Base-by-base conservation (phyloP, 805 yeast species). In the Starmera dryadoides region DNA sequence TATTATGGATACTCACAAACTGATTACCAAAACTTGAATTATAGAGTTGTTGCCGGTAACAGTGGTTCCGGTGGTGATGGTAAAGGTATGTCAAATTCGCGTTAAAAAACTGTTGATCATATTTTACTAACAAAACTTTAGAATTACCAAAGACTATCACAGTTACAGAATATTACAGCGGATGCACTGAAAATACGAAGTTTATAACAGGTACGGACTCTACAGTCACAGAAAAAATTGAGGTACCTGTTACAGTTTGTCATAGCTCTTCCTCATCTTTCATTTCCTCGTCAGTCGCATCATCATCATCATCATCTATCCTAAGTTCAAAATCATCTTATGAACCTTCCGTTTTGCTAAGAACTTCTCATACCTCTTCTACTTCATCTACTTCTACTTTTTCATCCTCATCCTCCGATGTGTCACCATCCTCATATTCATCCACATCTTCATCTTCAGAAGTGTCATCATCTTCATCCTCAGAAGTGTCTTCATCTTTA, bases 151-250 rank as follows among this genome's bases (percentile, higher is more conserved):
- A 16, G n/a, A 42, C 46, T 2, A 28, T 33, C 5, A 40, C 41
- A 7, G 30, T 35, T 8, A 37, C 41, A 5, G 25, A 35, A 19
- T 11, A 26, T 9, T 33, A 39, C 42, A 36, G 41, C 8, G 42
- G 34, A 3, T 44, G 48, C 33, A 37, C 35, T 4, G 26, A 34
- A 2, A 12, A 36, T 8, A 44, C 45, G 2, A 30, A 37, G 18
- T 44, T 37, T 28, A 25, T 28, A 16, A 42, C 48, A 12, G 48
- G 45, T 18, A 19, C 36, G 5, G 41, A 42, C 22, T 21, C 21
- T 19, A 33, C 33, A 4, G 29, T 42, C 29, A 40, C 46, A 20
- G 44, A 42, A 37, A 36, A 42, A 15, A 22, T 42, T 29, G 34
- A 39, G 17, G 28, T 21, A 3, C 42, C 42, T 14, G 33, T 20